A percentile compares a stretch with the other conserved stretches of the same genome.
phyloP scores from a whole-genome alignment of 1,139 yeast species.

The Pneumocystis sp. region DNA sequence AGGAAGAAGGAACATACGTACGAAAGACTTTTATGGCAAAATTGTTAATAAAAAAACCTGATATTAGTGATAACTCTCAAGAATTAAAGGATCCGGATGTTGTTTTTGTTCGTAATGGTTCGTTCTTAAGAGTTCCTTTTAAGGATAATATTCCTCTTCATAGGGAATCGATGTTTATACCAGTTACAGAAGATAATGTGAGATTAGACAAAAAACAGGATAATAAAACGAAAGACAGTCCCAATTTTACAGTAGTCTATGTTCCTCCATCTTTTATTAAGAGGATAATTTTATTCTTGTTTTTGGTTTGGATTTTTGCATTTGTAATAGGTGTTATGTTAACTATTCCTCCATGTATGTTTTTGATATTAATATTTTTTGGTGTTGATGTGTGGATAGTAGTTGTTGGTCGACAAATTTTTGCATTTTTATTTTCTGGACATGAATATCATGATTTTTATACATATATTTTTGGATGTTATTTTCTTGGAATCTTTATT shows the following conservation, averaged over 20 bases:
- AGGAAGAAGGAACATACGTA: constrained; percentile 53
- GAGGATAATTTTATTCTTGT: constrained; percentile 43
- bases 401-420: constrained; percentile 20
- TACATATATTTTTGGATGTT: constrained; percentile 13
- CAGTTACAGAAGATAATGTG: constrained; percentile 69
- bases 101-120: constrained; percentile 60
- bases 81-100: constrained; percentile 23
- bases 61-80: constrained; percentile 26
- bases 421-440: constrained; percentile 4
- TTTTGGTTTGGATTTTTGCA: constrained; percentile 58
- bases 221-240: constrained; percentile 30
- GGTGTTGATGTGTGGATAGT: constrained; percentile 7
- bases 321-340: constrained; percentile 29
- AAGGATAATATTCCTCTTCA: constrained; percentile 49
- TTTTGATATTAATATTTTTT: background rate
- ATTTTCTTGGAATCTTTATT: background rate
- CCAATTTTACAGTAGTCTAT: constrained; percentile 57
- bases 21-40: constrained; percentile 27
- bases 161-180: constrained; percentile 53
- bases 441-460: constrained; percentile 12
- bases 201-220: constrained; percentile 34
- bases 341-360: constrained; percentile 19
- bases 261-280: constrained; percentile 63
- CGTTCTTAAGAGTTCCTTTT: constrained; percentile 72
- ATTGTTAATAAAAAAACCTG: constrained; percentile 29